Evolutionary conservation across 2,329 filamentous ascomycete species (phyloP).

Genomic region (Lachnellula suecica): DNA sequence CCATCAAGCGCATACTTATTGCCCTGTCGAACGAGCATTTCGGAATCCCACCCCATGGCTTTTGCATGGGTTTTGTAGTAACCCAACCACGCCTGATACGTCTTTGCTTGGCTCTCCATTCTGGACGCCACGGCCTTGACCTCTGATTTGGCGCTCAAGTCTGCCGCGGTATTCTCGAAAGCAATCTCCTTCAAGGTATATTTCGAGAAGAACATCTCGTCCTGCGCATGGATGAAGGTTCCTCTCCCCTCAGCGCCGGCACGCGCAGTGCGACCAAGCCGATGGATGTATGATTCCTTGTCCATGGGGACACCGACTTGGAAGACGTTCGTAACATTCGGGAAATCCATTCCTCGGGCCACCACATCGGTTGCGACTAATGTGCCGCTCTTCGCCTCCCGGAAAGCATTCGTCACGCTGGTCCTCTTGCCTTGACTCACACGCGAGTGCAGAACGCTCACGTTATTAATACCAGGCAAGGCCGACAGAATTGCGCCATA

Average conservation of each 20-base stretch:
- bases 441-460: slow-evolving; percentile 68
- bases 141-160: slow-evolving; percentile 42
- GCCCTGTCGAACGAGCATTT: slow-evolving; percentile 46
- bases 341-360: slow-evolving; percentile 82
- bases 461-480: slow-evolving; percentile 29
- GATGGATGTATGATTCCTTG: slow-evolving; percentile 74
- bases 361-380: slow-evolving; percentile 79
- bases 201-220: slow-evolving; percentile 52
- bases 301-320: slow-evolving; percentile 65
- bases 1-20: slow-evolving; percentile 50
- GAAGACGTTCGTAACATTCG: slow-evolving; percentile 76
- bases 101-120: slow-evolving; percentile 46
- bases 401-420: slow-evolving; percentile 69
- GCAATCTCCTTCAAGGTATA: slow-evolving; percentile 53
- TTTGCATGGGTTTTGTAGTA: slow-evolving; percentile 52
- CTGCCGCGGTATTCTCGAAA: slow-evolving; percentile 46
- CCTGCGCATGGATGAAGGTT: slow-evolving; percentile 61
- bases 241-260: slow-evolving; percentile 72
- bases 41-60: slow-evolving; percentile 34
- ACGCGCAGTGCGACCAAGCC: slow-evolving; percentile 74
- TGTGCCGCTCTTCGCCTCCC: slow-evolving; percentile 58
- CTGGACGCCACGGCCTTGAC: slow-evolving; percentile 39
- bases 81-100: slow-evolving; percentile 58
- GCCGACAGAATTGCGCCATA: slow-evolving; percentile 54
- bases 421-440: slow-evolving; percentile 72